phyloP scores from a whole-genome alignment of 139 green algal genomes.

The Chlorella sorokiniana region DNA sequence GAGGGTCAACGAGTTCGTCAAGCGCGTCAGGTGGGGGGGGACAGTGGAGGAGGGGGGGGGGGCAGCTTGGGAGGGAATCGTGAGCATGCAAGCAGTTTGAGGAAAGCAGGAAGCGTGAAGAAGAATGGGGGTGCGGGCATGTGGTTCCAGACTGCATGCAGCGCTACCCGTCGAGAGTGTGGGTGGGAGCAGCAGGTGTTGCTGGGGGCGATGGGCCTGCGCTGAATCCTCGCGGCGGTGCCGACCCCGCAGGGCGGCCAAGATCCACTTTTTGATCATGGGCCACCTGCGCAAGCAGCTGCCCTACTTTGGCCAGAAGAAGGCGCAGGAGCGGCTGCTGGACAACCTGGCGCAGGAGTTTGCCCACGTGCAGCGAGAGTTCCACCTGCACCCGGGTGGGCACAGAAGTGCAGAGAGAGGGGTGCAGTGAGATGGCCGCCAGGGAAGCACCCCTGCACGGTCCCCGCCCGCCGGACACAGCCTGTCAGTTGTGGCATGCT shows the following conservation, averaged over 20 bases:
- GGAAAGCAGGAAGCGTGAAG: too few species aligned
- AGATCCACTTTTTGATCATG: constrained; percentile 94
- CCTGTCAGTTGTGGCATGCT: background rate
- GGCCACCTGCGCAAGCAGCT: constrained; percentile 84
- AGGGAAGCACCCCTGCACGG: too few species aligned
- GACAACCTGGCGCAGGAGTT: constrained; percentile 61
- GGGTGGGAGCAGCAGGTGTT: too few species aligned
- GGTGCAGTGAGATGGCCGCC: background rate
- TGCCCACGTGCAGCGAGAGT: constrained; percentile 83
- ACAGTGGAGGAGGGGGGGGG: background rate
- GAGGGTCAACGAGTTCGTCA: constrained; percentile 99
- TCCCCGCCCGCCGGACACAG: background rate
- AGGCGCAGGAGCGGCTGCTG: constrained; percentile 42
- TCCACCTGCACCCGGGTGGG: constrained; percentile 83
- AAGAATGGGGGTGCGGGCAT: too few species aligned
- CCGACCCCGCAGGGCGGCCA: constrained; percentile 63
- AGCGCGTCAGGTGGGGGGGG: constrained; percentile 73
- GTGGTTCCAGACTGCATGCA: too few species aligned
- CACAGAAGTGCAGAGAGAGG: background rate
- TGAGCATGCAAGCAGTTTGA: background rate
- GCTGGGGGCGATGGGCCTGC: too few species aligned
- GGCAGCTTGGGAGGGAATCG: background rate
- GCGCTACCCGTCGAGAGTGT: too few species aligned
- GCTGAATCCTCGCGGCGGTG: too few species aligned
- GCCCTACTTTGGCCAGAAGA: constrained; percentile 82